phyloP scores from a whole-genome alignment of 202 grass and related monocot genomes.

The Alloteropsis angusta region DNA sequence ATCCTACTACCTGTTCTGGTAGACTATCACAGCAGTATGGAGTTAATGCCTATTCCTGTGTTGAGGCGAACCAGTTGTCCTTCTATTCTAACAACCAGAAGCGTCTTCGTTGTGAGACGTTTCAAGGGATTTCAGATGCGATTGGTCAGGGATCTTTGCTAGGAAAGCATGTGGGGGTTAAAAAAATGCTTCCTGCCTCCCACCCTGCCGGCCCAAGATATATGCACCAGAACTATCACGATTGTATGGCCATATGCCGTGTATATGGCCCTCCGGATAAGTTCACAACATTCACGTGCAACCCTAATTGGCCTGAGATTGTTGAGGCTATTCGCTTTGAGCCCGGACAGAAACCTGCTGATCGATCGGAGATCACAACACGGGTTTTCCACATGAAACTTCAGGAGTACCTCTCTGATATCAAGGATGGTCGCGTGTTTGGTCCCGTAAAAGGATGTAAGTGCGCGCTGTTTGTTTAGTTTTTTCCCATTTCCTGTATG shows the following conservation, averaged over 20 bases:
- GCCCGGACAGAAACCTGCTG: background rate
- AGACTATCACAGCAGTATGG: background rate
- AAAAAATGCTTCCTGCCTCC: background rate
- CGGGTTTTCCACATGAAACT: background rate
- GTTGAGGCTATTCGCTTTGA: background rate
- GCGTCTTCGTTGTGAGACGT: rapidly evolving
- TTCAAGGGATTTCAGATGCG: background rate
- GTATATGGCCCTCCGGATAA: background rate
- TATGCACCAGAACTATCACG: constrained; percentile 22
- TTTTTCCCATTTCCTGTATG: no score
- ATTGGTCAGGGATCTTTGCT: rapidly evolving
- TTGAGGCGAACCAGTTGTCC: background rate
- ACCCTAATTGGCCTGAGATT: constrained; percentile 14
- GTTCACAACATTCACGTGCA: constrained; percentile 12
- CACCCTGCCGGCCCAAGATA: background rate
- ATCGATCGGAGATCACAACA: background rate
- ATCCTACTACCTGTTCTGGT: background rate
- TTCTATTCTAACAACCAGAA: background rate
- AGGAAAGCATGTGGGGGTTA: rapidly evolving
- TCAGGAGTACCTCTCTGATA: background rate
- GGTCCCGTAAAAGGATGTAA: background rate
- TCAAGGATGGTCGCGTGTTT: background rate
- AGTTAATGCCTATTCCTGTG: background rate
- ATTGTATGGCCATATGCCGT: background rate
- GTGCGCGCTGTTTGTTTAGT: background rate